phyloP scores from a whole-genome alignment of 2,329 filamentous ascomycete species.

The Gaeumannomyces tritici region DNA sequence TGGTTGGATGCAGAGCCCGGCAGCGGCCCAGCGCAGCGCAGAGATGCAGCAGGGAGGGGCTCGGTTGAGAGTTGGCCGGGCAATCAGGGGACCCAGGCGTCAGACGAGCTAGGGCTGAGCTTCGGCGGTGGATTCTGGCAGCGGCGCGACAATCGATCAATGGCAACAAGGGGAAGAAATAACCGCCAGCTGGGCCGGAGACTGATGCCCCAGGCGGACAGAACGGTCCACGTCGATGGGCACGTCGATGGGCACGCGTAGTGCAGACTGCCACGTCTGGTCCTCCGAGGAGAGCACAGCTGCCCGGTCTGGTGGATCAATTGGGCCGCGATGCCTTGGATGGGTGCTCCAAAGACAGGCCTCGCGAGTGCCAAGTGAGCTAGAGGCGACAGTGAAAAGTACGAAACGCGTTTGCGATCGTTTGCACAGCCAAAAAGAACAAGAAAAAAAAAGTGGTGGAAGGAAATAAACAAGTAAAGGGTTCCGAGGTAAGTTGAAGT shows the following conservation, averaged over 20 bases:
- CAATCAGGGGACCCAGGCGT: neutral
- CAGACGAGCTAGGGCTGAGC: neutral
- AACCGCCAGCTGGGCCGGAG: neutral
- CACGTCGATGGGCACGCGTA: neutral
- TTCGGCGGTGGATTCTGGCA: neutral
- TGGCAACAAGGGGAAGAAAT: neutral
- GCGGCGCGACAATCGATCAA: neutral
- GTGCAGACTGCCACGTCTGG: neutral
- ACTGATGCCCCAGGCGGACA: neutral
- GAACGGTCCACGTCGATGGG: neutral
- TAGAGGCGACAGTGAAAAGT: too few relatives aligned
- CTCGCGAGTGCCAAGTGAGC: neutral
- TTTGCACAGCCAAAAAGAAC: neutral
- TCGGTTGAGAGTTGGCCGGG: neutral
- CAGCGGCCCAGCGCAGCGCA: too few relatives aligned
- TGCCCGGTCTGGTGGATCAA: neutral
- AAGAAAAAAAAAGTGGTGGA: neutral
- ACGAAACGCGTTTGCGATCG: neutral
- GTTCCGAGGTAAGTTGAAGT: neutral
- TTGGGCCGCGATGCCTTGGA: conserved; percentile 3
- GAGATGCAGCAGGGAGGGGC: neutral
- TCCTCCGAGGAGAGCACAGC: neutral
- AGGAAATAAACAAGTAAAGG: neutral
- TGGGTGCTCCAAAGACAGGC: neutral
- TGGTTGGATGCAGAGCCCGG: neutral